A percentile compares a stretch with the other conserved stretches of the same genome.
phyloP scores from a whole-genome alignment of 2,329 filamentous ascomycete genomes.

The Zalaria sp. region DNA sequence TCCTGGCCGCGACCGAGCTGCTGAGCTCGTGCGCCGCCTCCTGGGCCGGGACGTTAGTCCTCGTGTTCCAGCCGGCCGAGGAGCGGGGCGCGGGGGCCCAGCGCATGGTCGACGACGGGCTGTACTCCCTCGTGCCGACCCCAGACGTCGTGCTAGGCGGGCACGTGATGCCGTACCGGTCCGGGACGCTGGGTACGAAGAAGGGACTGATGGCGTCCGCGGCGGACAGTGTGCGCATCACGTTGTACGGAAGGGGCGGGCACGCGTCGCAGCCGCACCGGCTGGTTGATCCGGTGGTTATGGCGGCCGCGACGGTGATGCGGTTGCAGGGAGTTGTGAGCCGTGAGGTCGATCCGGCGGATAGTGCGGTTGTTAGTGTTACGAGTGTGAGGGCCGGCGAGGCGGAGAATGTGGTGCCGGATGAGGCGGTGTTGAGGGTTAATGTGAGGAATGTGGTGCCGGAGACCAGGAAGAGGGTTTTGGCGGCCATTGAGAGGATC shows the following conservation, averaged over 20 bases:
- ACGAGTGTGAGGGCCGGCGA: constrained; percentile 44
- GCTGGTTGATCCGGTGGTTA: constrained; percentile 43
- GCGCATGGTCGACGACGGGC: constrained; percentile 46
- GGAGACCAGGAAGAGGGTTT: constrained; percentile 31
- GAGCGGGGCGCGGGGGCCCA: constrained; percentile 49
- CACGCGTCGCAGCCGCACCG: constrained; percentile 44
- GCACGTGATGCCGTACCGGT: constrained; percentile 37
- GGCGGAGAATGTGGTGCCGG: constrained; percentile 46
- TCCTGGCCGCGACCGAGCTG: constrained; percentile 41
- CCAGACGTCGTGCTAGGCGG: constrained; percentile 43
- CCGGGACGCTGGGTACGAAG: constrained; percentile 26
- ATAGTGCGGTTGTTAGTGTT: constrained; percentile 44
- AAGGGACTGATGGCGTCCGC: constrained; percentile 27
- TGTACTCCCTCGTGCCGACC: constrained; percentile 39
- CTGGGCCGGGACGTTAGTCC: constrained; percentile 50
- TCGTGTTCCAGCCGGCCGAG: constrained; percentile 55
- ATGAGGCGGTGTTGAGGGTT: constrained; percentile 39
- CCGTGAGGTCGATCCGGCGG: constrained; percentile 38
- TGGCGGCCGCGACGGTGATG: constrained; percentile 41
- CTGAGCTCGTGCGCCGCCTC: constrained; percentile 27
- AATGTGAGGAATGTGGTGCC: constrained; percentile 37
- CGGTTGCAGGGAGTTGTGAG: constrained; percentile 46
- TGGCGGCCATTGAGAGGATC: constrained; percentile 36
- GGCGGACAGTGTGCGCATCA: constrained; percentile 30
- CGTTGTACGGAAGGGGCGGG: constrained; percentile 43